phyloP scores from a whole-genome alignment of 1,284 basidiomycete genomes.

The Boletus semigastroideus region DNA sequence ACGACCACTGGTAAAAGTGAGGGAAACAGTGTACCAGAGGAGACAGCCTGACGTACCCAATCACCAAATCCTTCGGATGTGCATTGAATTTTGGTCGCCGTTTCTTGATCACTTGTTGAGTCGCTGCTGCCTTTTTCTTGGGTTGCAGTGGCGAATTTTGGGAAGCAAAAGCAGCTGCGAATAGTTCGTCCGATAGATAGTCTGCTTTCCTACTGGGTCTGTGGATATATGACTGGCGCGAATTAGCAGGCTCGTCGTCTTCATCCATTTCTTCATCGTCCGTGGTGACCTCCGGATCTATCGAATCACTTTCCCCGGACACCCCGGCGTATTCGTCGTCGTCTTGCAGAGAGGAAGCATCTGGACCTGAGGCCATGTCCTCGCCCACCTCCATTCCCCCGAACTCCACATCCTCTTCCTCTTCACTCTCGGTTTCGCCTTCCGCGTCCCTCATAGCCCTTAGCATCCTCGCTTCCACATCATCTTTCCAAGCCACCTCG shows the following conservation, averaged over 20 bases:
- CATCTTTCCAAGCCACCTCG: neutral
- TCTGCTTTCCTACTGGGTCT: slow-evolving; percentile 24
- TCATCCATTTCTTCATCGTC: slow-evolving; percentile 23
- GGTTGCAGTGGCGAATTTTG: slow-evolving; percentile 19
- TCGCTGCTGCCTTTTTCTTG: slow-evolving; percentile 12
- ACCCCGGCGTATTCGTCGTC: slow-evolving; percentile 19
- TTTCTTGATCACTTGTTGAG: slow-evolving; percentile 23
- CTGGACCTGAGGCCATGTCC: slow-evolving; percentile 14
- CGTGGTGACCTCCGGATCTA: slow-evolving; percentile 9
- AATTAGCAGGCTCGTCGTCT: neutral
- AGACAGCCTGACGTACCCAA: slow-evolving; percentile 24
- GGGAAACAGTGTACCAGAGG: neutral
- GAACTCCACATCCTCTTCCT: slow-evolving; percentile 9
- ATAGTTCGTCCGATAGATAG: slow-evolving; percentile 51
- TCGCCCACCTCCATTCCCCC: slow-evolving; percentile 15
- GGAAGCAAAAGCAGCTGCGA: slow-evolving; percentile 44
- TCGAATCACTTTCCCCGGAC: slow-evolving; percentile 2
- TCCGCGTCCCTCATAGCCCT: slow-evolving; percentile 44
- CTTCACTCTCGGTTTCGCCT: slow-evolving; percentile 26
- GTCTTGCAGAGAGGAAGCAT: slow-evolving; percentile 8
- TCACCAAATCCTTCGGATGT: slow-evolving; percentile 27
- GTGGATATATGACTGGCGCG: slow-evolving; percentile 1
- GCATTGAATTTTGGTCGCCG: slow-evolving; percentile 16
- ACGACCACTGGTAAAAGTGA: slow-evolving; percentile 25
- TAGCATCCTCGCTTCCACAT: slow-evolving; percentile 36